phyloP scores from a whole-genome alignment of 2,329 filamentous ascomycete genomes.

The Calonectria crousiana region DNA sequence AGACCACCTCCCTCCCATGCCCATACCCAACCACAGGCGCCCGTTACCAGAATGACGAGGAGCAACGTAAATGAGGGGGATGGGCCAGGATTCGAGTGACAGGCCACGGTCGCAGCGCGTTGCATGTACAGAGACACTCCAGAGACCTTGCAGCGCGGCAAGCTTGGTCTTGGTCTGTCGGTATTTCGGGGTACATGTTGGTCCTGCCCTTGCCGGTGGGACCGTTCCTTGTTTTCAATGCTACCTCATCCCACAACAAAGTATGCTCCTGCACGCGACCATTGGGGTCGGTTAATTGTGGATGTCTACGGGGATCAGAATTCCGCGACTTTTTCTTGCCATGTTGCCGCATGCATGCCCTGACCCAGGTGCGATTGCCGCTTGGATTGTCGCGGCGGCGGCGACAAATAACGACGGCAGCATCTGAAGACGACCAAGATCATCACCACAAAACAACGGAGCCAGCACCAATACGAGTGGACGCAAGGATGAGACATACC shows the following conservation, averaged over 20 bases:
- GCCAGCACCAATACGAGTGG: not conserved
- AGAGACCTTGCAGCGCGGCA: not conserved
- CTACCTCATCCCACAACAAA: constrained; percentile 20
- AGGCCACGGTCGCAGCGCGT: not conserved
- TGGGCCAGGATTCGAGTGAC: not conserved
- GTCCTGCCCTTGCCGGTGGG: constrained; percentile 7
- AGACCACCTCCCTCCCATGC: not conserved
- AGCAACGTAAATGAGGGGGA: constrained; percentile 25
- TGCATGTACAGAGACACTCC: not conserved
- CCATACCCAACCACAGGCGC: constrained; percentile 6
- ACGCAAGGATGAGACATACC: constrained; percentile 26
- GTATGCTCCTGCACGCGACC: constrained; percentile 24
- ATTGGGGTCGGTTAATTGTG: constrained; percentile 10
- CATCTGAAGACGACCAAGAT: not conserved
- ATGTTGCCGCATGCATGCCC: not conserved
- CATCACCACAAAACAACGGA: not conserved
- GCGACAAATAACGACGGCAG: not conserved
- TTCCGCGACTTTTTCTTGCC: not conserved
- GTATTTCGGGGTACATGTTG: constrained; percentile 2
- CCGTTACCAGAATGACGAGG: constrained; percentile 23
- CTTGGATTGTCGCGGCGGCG: not conserved
- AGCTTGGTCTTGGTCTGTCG: not conserved
- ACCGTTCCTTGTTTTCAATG: constrained; percentile 12
- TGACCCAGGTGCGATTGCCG: not conserved
- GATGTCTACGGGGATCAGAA: not conserved